A percentile compares a stretch with the other conserved stretches of the same genome.
These are phyloP conservation scores for Fusarium agapanthi DNA, from an alignment of 2,329 filamentous ascomycete species.

Conservation along the genomic window DNA sequence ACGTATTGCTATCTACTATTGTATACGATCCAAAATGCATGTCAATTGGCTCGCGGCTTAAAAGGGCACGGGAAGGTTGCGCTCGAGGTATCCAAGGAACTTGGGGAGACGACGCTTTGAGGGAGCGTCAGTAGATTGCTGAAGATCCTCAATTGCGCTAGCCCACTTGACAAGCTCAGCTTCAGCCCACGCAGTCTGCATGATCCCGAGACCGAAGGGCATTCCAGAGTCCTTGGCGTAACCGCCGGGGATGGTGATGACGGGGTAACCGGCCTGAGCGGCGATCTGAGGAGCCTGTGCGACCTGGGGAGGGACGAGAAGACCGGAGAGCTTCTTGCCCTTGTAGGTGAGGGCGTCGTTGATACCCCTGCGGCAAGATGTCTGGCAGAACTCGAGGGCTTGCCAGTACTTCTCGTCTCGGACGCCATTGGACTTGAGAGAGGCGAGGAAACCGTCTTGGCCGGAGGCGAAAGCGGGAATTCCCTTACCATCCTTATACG, in stretches of 20 bases:
- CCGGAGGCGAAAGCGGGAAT: constrained; percentile 72
- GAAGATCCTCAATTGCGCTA: constrained; percentile 70
- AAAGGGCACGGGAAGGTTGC: constrained; percentile 54
- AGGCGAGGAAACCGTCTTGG: constrained; percentile 75
- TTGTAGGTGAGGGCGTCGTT: constrained; percentile 68
- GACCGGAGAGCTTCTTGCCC: constrained; percentile 61
- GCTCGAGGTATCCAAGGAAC: constrained; percentile 61
- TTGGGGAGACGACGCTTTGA: constrained; percentile 59
- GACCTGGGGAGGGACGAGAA: constrained; percentile 75
- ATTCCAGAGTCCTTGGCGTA: constrained; percentile 63
- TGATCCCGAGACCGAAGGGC: constrained; percentile 68
- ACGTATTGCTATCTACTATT: background rate
- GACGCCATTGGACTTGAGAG: constrained; percentile 66
- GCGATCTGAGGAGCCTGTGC: constrained; percentile 74
- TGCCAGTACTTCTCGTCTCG: constrained; percentile 73
- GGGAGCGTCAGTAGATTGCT: constrained; percentile 51
- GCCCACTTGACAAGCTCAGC: constrained; percentile 65
- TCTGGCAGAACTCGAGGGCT: constrained; percentile 69
- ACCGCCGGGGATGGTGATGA: constrained; percentile 74
- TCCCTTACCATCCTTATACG: constrained; percentile 57
- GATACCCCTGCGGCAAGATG: constrained; percentile 71
- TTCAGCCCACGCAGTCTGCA: constrained; percentile 70
- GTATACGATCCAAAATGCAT: background rate
- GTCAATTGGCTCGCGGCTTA: background rate
- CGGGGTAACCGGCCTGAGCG: constrained; percentile 79